Conservation (phyloP, 208 protist species). For the Strigomonas culicis region DNA sequence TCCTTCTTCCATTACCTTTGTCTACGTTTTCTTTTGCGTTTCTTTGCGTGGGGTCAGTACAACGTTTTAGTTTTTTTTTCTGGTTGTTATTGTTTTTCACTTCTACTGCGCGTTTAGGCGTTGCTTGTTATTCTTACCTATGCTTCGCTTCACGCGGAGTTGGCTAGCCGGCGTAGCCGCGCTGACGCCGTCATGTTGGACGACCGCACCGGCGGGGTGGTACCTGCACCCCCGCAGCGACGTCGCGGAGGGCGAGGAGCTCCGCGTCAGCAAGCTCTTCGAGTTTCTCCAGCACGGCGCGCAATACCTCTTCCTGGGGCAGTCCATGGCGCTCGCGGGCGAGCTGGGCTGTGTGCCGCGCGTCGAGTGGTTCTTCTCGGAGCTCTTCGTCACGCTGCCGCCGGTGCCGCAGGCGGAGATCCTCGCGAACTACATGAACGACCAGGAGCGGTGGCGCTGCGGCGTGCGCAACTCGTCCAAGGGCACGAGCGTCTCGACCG, state of each 20-base stretch:
- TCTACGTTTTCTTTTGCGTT: neutral
- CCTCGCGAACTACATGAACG: slow-evolving; percentile 85
- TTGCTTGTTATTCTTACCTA: neutral
- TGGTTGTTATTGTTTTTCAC: neutral
- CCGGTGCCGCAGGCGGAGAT: slow-evolving; percentile 58
- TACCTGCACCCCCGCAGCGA: slow-evolving; percentile 45
- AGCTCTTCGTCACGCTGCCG: slow-evolving; percentile 67
- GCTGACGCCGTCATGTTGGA: slow-evolving; percentile 60
- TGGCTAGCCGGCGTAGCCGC: slow-evolving; percentile 15
- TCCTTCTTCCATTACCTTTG: slow-evolving; percentile 5
- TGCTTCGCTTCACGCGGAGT: neutral
- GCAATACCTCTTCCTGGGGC: slow-evolving; percentile 78
- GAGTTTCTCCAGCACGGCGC: slow-evolving; percentile 77
- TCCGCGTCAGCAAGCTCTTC: slow-evolving; percentile 66
- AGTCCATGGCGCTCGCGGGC: slow-evolving; percentile 77
- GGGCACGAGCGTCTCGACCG: slow-evolving; percentile 44
- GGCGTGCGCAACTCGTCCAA: slow-evolving; percentile 69
- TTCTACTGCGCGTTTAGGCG: neutral
- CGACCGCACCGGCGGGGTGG: slow-evolving; percentile 56
- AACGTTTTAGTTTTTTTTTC: slow-evolving; percentile 1
- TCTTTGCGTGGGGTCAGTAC: neutral
- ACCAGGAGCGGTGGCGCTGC: slow-evolving; percentile 73
- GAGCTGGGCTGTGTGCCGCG: slow-evolving; percentile 68
- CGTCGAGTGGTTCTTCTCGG: slow-evolving; percentile 83
- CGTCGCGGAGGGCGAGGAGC: slow-evolving; percentile 39